Percentiles rank a stretch among this genome's conserved stretches.
Evolutionary conservation across 2,329 filamentous ascomycete species (phyloP).

Genomic region (Aspergillus fumigatus): DNA sequence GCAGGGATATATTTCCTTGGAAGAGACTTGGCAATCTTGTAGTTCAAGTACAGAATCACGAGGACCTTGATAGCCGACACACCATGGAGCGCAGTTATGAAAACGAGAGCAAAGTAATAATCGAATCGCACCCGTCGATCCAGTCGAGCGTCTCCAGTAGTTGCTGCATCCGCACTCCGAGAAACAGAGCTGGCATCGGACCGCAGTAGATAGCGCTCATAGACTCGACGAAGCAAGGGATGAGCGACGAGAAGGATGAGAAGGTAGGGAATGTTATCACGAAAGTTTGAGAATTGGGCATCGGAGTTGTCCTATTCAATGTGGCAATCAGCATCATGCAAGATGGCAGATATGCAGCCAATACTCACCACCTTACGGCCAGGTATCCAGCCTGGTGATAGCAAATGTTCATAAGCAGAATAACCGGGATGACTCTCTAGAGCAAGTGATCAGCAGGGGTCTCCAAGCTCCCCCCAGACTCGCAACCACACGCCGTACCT

Average conservation of each 20-base stretch:
- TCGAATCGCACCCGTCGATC: conserved; percentile 77
- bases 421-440: conserved; percentile 79
- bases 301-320: conserved; percentile 74
- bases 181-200: conserved; percentile 22
- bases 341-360: not conserved
- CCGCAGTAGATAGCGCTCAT: conserved; percentile 55
- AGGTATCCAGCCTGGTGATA: conserved; percentile 84
- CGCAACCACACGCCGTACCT: conserved; percentile 49
- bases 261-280: conserved; percentile 80
- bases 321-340: conserved; percentile 14
- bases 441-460: conserved; percentile 12
- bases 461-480: not conserved
- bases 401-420: conserved; percentile 62
- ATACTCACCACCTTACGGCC: conserved; percentile 76
- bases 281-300: conserved; percentile 78
- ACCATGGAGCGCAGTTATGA: conserved; percentile 75
- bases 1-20: conserved; percentile 67
- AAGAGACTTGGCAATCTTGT: conserved; percentile 66
- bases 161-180: conserved; percentile 13
- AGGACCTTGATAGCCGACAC: conserved; percentile 80
- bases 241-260: conserved; percentile 69
- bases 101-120: conserved; percentile 72
- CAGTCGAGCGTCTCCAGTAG: conserved; percentile 53
- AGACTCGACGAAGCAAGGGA: conserved; percentile 69
- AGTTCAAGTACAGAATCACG: conserved; percentile 75